phyloP scores from a whole-genome alignment of 352 stramenopile genomes.

The Pythium brachiatum region DNA sequence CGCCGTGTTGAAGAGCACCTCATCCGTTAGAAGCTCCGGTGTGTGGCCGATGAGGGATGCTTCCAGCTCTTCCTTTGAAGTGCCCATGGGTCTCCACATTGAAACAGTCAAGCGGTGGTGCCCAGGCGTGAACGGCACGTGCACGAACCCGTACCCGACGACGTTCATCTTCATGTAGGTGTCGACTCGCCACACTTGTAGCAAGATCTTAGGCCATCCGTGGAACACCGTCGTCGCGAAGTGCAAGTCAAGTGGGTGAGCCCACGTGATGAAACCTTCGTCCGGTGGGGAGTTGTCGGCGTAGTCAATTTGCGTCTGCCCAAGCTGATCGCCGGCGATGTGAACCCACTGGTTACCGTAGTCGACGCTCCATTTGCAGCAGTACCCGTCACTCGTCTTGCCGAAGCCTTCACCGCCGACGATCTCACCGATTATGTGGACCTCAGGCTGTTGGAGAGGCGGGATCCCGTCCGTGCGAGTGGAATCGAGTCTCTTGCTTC shows the following conservation, averaged over 20 bases:
- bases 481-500: background rate
- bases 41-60: constrained; percentile 49
- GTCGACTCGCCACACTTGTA: constrained; percentile 66
- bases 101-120: constrained; percentile 43
- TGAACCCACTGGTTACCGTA: constrained; percentile 55
- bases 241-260: constrained; percentile 68
- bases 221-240: constrained; percentile 53
- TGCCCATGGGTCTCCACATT: constrained; percentile 64
- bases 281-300: constrained; percentile 23
- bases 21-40: constrained; percentile 50
- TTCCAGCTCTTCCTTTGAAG: constrained; percentile 44
- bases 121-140: constrained; percentile 51
- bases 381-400: constrained; percentile 33
- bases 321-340: constrained; percentile 54
- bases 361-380: constrained; percentile 72
- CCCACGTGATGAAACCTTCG: constrained; percentile 39
- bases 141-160: constrained; percentile 57
- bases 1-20: constrained; percentile 54
- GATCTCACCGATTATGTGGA: constrained; percentile 74
- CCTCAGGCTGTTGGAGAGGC: constrained; percentile 52
- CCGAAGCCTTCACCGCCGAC: constrained; percentile 49
- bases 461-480: constrained; percentile 20
- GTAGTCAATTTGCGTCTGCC: constrained; percentile 68
- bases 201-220: constrained; percentile 60
- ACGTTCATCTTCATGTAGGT: constrained; percentile 44